Evolutionary conservation across 108 stramenopile species (phyloP), one percentile per base, ranked within the genome.

Genomic region (Mayamaea pseudoterrestris): DNA sequence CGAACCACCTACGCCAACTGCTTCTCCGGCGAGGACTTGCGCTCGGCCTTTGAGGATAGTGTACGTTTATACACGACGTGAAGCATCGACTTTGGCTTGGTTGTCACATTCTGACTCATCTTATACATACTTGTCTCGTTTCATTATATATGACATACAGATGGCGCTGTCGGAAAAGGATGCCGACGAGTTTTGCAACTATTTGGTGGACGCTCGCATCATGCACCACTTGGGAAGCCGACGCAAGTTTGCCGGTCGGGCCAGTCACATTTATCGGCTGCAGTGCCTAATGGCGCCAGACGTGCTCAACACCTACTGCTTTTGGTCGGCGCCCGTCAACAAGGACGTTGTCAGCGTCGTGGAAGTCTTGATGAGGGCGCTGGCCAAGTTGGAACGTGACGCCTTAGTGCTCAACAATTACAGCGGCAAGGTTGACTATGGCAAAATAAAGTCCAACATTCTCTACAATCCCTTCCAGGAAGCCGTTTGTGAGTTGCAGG

Each of bases 401-500:
- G n/a, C n/a, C n/a, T n/a, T n/a, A n/a, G n/a, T n/a, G n/a, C n/a
- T n/a, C n/a, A n/a, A n/a, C n/a, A n/a, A n/a, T n/a, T 21, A 25
- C 23, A 25, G 23, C 44, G 26, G 44, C 9, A 25, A 25, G 44
- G 57, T 57, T 41, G 18, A 42, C 9, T 35, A 63, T 21, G 76
- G 66, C 13, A 36, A 53, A n/a, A 51, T 74, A 2, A 61, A 80
- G 35, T 65, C 72, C 37, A 29, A 42, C n/a, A 21, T 61, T 17
- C 34, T 40, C 26, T 71, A 64, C 28, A 48, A 44, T 32, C 53
- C 35, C 17, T 80, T 80, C 41, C 74, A 80, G 57, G 71, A 75
- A 40, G 73, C 68, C 3, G 58, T 57, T 20, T 80, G 78, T 50
- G 65, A 68, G 27, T 48, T 80, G 4, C 78, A 80, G 53, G 41